phyloP scores from a whole-genome alignment of 2,329 filamentous ascomycete genomes.

The Periconia digitata region DNA sequence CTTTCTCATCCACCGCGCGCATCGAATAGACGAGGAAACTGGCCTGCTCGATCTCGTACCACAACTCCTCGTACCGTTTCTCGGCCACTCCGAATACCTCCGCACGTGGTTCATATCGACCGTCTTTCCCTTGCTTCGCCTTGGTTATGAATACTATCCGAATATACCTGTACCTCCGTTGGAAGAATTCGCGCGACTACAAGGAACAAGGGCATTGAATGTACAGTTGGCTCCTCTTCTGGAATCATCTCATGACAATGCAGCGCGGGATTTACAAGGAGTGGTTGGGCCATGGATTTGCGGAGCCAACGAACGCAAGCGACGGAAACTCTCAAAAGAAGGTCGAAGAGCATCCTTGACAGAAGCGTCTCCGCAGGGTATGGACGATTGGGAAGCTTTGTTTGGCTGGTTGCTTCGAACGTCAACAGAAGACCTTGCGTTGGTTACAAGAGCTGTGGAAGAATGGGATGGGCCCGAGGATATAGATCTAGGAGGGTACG shows the following conservation, averaged over 20 bases:
- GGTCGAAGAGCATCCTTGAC: slow-evolving; percentile 25
- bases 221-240: slow-evolving; percentile 54
- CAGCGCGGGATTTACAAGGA: slow-evolving; percentile 67
- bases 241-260: slow-evolving; percentile 28
- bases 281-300: slow-evolving; percentile 75
- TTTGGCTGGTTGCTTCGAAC: slow-evolving; percentile 67
- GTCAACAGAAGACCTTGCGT: slow-evolving; percentile 61
- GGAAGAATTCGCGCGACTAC: slow-evolving; percentile 63
- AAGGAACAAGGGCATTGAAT: slow-evolving; percentile 61
- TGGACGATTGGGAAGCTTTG: slow-evolving; percentile 66
- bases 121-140: slow-evolving; percentile 67
- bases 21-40: slow-evolving; percentile 70
- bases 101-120: slow-evolving; percentile 70
- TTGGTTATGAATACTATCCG: slow-evolving; percentile 71
- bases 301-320: slow-evolving; percentile 62
- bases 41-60: slow-evolving; percentile 71
- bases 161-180: slow-evolving; percentile 57
- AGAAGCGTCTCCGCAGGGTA: slow-evolving; percentile 39
- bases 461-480: slow-evolving; percentile 76
- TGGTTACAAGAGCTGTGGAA: slow-evolving; percentile 65
- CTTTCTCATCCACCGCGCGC: slow-evolving; percentile 69
- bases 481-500: slow-evolving; percentile 65
- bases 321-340: slow-evolving; percentile 45
- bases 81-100: slow-evolving; percentile 62
- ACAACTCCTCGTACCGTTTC: slow-evolving; percentile 68